These are phyloP conservation scores for Scleromitrula shiraiana DNA, from an alignment of 2,329 filamentous ascomycete genomes.

Conservation along the genomic window DNA sequence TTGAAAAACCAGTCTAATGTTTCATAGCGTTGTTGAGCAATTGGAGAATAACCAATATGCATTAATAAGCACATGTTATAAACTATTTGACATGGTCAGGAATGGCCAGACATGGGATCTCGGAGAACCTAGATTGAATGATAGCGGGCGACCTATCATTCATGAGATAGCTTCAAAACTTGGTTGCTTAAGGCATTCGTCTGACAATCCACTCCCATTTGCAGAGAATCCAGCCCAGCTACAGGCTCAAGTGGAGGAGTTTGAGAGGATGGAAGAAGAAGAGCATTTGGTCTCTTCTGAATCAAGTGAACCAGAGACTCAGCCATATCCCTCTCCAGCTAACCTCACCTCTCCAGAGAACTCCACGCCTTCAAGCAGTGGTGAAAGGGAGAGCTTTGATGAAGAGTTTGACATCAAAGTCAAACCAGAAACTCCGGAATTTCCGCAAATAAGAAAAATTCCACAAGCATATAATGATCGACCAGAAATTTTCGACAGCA, in stretches of 20 bases:
- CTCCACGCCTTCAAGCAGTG: slow-evolving; percentile 16
- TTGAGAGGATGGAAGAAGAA: slow-evolving; percentile 8
- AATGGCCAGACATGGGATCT: slow-evolving; percentile 51
- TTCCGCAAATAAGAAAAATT: too few species aligned
- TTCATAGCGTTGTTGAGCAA: slow-evolving; percentile 51
- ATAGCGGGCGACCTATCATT: slow-evolving; percentile 53
- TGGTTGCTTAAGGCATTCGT: slow-evolving; percentile 55
- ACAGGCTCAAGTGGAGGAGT: slow-evolving; percentile 42
- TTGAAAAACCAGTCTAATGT: neutral
- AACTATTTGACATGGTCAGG: slow-evolving; percentile 57
- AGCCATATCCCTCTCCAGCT: slow-evolving; percentile 16
- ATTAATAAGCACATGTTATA: slow-evolving; percentile 56
- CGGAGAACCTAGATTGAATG: slow-evolving; percentile 56
- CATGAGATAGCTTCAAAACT: slow-evolving; percentile 58
- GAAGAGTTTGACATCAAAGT: neutral
- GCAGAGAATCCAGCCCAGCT: slow-evolving; percentile 52
- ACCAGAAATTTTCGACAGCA: too few species aligned
- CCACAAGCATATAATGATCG: too few species aligned
- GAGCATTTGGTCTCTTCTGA: slow-evolving; percentile 15
- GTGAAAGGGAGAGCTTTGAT: slow-evolving; percentile 24
- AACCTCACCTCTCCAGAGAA: slow-evolving; percentile 18
- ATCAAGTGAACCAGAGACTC: slow-evolving; percentile 14
- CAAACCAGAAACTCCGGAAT: too few species aligned
- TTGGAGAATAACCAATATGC: slow-evolving; percentile 58
- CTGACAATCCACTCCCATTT: slow-evolving; percentile 50